phyloP scores from a whole-genome alignment of 2,329 filamentous ascomycete genomes.

The Colletotrichum sp. region DNA sequence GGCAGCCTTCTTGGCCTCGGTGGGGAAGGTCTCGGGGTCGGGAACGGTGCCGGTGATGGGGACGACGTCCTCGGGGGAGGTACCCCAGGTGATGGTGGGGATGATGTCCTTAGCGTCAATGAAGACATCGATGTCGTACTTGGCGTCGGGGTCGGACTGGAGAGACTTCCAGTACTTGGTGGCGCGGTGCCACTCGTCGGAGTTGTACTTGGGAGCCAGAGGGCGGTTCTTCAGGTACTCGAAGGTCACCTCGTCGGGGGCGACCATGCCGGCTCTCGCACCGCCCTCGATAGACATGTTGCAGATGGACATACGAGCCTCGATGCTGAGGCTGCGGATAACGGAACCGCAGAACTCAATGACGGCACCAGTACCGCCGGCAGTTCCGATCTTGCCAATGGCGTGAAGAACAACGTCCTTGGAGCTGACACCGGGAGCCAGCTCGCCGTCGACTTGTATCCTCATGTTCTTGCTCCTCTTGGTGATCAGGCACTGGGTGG shows the following conservation, averaged over 20 bases:
- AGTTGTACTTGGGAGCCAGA: slow-evolving; percentile 83
- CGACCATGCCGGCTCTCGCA: slow-evolving; percentile 95
- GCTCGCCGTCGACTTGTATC: slow-evolving; percentile 90
- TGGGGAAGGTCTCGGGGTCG: slow-evolving; percentile 84
- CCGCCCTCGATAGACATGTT: slow-evolving; percentile 99
- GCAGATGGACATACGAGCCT: slow-evolving; percentile 98
- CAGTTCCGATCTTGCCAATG: slow-evolving; percentile 93
- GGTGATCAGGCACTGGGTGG: slow-evolving; percentile 93
- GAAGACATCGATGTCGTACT: slow-evolving; percentile 87
- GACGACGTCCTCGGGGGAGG: slow-evolving; percentile 94
- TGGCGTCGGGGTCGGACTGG: slow-evolving; percentile 84
- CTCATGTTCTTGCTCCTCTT: slow-evolving; percentile 99
- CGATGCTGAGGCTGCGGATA: slow-evolving; percentile 89
- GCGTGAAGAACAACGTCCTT: slow-evolving; percentile 95
- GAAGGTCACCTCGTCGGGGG: slow-evolving; percentile 91
- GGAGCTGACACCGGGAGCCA: slow-evolving; percentile 89
- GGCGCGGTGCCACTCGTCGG: slow-evolving; percentile 88
- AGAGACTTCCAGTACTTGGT: slow-evolving; percentile 86
- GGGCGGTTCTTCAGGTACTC: slow-evolving; percentile 94
- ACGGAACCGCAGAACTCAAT: slow-evolving; percentile 98
- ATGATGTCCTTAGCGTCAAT: slow-evolving; percentile 93
- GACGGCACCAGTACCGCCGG: slow-evolving; percentile 90
- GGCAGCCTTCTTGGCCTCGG: slow-evolving; percentile 78
- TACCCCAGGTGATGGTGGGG: slow-evolving; percentile 96
- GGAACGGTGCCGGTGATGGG: slow-evolving; percentile 92